Evolutionary conservation across 2,329 filamentous ascomycete genomes (phyloP).

Genomic region (Hirsutella thompsonii): DNA sequence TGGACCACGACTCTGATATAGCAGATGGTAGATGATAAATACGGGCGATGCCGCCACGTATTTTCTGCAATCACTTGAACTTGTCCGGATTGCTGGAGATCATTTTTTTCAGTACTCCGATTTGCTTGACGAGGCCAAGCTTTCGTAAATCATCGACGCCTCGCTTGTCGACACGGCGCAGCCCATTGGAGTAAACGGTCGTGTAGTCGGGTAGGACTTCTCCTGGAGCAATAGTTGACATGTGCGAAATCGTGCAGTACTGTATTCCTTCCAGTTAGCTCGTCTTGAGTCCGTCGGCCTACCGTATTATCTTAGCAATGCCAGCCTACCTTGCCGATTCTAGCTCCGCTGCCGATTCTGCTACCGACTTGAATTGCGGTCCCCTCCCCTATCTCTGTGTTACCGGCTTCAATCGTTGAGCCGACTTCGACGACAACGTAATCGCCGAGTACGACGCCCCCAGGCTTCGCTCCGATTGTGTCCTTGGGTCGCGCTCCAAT

Average conservation of each 20-base stretch:
- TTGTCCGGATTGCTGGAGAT: slow-evolving; percentile 51
- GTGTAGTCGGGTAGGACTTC: slow-evolving; percentile 52
- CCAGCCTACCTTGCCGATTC: slow-evolving; percentile 46
- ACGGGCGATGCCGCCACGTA: not conserved
- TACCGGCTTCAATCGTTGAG: slow-evolving; percentile 47
- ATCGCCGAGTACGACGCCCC: slow-evolving; percentile 45
- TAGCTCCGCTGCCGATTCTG: slow-evolving; percentile 45
- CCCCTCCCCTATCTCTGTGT: slow-evolving; percentile 48
- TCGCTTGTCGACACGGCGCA: slow-evolving; percentile 42
- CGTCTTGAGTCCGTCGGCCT: too few relatives aligned
- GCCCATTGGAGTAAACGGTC: slow-evolving; percentile 55
- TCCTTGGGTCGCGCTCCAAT: slow-evolving; percentile 32
- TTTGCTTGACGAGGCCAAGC: slow-evolving; percentile 51
- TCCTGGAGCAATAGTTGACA: slow-evolving; percentile 43
- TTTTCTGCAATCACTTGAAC: slow-evolving; percentile 18
- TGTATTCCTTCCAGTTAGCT: slow-evolving; percentile 15
- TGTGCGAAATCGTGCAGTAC: slow-evolving; percentile 59
- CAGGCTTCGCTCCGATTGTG: slow-evolving; percentile 12
- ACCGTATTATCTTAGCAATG: not conserved
- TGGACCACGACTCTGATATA: too few relatives aligned
- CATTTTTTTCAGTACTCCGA: slow-evolving; percentile 53
- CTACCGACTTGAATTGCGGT: slow-evolving; percentile 46
- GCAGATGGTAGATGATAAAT: too few relatives aligned
- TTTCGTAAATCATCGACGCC: slow-evolving; percentile 51
- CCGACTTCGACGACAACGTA: slow-evolving; percentile 50